Conservation (phyloP, 768 basidiomycete species). For the Jaapia argillacea region DNA sequence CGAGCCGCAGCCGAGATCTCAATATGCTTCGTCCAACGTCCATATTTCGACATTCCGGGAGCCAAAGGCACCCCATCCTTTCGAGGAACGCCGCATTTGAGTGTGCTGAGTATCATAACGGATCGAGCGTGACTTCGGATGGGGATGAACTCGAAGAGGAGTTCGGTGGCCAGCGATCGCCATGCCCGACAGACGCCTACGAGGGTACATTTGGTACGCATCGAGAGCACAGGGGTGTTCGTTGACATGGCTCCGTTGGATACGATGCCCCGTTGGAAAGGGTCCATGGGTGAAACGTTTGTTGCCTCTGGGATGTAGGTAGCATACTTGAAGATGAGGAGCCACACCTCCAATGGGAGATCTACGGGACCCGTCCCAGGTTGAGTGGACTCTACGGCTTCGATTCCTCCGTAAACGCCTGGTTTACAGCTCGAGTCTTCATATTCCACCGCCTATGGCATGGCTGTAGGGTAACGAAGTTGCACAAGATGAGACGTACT, state of each 20-base stretch:
- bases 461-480: too few species aligned
- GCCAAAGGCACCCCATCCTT: not conserved
- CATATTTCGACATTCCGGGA: conserved; percentile 18
- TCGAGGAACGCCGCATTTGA: conserved; percentile 15
- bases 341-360: conserved; percentile 41
- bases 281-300: conserved; percentile 34
- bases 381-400: too few species aligned
- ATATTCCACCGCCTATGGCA: too few species aligned
- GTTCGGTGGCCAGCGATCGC: conserved; percentile 29
- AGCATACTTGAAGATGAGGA: conserved; percentile 47
- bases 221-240: conserved; percentile 35
- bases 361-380: too few species aligned
- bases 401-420: too few species aligned
- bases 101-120: conserved; percentile 23
- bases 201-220: conserved; percentile 39
- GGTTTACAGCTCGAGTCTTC: too few species aligned
- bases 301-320: conserved; percentile 35
- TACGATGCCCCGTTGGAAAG: conserved; percentile 30
- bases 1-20: conserved; percentile 38
- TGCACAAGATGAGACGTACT: too few species aligned
- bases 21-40: conserved; percentile 37
- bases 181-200: conserved; percentile 38
- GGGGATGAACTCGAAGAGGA: conserved; percentile 36
- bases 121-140: conserved; percentile 36
- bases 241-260: conserved; percentile 34